phyloP scores from a whole-genome alignment of 257 asterid species.

The Primulina eburnea region DNA sequence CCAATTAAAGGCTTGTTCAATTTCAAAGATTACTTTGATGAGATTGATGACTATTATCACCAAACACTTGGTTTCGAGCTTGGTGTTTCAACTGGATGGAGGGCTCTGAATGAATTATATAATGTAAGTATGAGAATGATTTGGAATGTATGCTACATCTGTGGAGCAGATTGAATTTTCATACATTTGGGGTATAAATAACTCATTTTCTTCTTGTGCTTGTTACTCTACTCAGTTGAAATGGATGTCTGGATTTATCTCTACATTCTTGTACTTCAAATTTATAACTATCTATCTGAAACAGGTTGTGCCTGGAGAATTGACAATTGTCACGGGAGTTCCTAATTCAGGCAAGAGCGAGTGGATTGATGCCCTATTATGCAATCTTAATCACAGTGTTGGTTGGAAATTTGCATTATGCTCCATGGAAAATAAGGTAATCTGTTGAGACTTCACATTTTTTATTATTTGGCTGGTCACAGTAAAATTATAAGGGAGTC shows the following conservation, averaged over 20 bases:
- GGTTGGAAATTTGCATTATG: slow-evolving; percentile 98
- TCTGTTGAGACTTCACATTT: slow-evolving; percentile 15
- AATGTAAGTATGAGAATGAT: slow-evolving; percentile 50
- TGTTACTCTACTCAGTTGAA: not conserved
- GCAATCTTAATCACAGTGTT: slow-evolving; percentile 79
- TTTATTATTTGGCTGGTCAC: slow-evolving; percentile 6
- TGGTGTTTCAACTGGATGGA: slow-evolving; percentile 99
- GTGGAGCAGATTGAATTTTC: not conserved
- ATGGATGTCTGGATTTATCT: slow-evolving; percentile 8
- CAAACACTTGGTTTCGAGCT: slow-evolving; percentile 76
- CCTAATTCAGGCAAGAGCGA: slow-evolving; percentile 99
- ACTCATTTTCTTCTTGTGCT: not conserved
- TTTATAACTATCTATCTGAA: slow-evolving; percentile 18
- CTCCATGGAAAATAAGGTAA: slow-evolving; percentile 96
- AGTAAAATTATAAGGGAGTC: not conserved
- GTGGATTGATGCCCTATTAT: slow-evolving; percentile 96
- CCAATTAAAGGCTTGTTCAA: slow-evolving; percentile 85
- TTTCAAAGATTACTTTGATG: slow-evolving; percentile 63
- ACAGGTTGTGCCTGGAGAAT: slow-evolving; percentile 97
- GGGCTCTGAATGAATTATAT: slow-evolving; percentile 62
- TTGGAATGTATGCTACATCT: not conserved
- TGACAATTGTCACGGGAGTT: slow-evolving; percentile 91
- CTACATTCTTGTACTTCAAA: not conserved
- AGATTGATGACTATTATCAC: slow-evolving; percentile 81
- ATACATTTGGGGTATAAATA: not conserved